Evolutionary conservation across 257 asterid genomes (phyloP), one percentile per base, ranked within the genome.

Genomic region (Leptodermis oblonga): DNA sequence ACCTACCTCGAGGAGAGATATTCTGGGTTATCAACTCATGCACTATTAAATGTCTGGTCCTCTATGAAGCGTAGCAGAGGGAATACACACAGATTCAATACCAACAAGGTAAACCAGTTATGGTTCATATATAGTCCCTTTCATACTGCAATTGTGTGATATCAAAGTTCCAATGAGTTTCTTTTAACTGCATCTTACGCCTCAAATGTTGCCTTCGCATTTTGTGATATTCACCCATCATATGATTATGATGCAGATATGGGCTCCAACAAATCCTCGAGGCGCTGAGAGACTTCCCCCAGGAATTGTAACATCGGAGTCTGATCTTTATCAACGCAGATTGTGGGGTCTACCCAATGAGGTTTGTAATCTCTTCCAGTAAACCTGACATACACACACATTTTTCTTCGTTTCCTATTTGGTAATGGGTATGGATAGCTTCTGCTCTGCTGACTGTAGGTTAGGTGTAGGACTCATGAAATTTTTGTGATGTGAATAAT

Each of bases 201-300:
- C 12, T 20, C 15, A 56, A 70, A 2, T 42, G 46, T 22, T 62
- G 36, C 18, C 22, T 18, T 39, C 17, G 25, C 1, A 1, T 14
- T 61, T 36, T 31, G 30, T 62, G 41, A n/a, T 28, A 41, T 48
- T 67, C 30, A 30, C 39, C 42, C 43, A 36, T 53, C 23, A 64
- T 30, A 60, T 68, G 64, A 71, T 71, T 54, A 48, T 70, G 69
- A 46, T 68, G 71, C 90, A 92, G 98, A 79, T 92, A 1, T 90
- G 95, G 95, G 88, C 80, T 73, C 86, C 96, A 25, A 82, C 87
- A 67, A 92, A 92, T 76, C 98, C 98, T 68, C 84, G 86, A 78
- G 98, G 98, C 11, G 82, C 96, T 36, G 95, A 90, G 86, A 88
- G 85, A 70, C 81, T 92, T 68, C 96, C 98, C 15, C 95, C 95